phyloP scores from a whole-genome alignment of 805 yeast genomes.

The Candida jianshihensis region DNA sequence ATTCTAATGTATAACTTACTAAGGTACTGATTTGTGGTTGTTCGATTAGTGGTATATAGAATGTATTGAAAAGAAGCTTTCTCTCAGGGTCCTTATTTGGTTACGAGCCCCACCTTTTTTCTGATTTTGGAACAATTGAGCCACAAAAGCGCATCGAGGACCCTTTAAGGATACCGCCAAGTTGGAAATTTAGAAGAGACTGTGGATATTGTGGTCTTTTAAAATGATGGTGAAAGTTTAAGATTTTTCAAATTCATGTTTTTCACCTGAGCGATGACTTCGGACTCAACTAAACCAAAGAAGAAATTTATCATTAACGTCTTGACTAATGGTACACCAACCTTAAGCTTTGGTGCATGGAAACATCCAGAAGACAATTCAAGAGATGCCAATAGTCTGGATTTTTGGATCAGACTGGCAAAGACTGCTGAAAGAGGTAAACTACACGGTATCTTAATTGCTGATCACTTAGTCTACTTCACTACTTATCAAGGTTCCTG shows the following conservation, averaged over 20 bases:
- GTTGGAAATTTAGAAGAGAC: no score
- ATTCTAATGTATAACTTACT: no score
- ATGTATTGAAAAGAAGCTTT: no score
- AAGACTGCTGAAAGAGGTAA: slow-evolving; percentile 29
- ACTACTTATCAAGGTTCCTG: slow-evolving; percentile 32
- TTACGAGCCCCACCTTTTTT: no score
- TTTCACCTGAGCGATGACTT: background rate
- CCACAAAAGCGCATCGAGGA: no score
- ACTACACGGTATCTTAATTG: slow-evolving; percentile 29
- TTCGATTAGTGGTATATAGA: no score
- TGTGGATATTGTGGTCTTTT: no score
- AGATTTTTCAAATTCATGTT: background rate
- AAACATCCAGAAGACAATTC: slow-evolving; percentile 7
- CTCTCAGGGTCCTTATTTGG: no score
- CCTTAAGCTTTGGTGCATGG: slow-evolving; percentile 28
- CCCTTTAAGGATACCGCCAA: no score
- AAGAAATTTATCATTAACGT: slow-evolving; percentile 28
- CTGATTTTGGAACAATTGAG: no score
- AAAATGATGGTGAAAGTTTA: no score
- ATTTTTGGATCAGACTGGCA: slow-evolving; percentile 30
- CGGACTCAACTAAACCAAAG: background rate
- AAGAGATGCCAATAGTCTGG: slow-evolving; percentile 8
- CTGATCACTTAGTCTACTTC: slow-evolving; percentile 31
- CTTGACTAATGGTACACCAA: slow-evolving; percentile 25
- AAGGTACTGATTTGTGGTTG: no score